Evolutionary conservation across 257 asterid species (phyloP).

Genomic region (Nicotiana undulata): DNA sequence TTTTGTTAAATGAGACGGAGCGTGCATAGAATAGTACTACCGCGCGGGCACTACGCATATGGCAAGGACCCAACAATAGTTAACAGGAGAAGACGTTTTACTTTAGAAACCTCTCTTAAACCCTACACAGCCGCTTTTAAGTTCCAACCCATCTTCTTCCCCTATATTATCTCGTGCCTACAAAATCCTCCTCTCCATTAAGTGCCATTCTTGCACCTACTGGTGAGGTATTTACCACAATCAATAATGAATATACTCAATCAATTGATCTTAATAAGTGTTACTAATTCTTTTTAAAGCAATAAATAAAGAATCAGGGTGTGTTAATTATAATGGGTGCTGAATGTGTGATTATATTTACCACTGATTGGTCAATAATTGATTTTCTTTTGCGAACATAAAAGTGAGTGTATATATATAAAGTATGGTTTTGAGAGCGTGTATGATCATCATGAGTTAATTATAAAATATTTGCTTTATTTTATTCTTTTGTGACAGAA

Average conservation of each 20-base stretch:
- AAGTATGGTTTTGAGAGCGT: neutral
- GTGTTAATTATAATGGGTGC: neutral
- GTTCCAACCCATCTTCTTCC: neutral
- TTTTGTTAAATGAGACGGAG: too few relatives aligned
- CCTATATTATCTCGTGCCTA: neutral
- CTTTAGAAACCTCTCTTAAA: neutral
- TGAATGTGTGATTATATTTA: too few relatives aligned
- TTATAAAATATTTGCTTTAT: neutral
- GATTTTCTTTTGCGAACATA: too few relatives aligned
- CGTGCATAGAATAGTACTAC: too few relatives aligned
- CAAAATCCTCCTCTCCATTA: neutral
- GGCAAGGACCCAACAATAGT: too few relatives aligned
- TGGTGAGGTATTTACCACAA: neutral
- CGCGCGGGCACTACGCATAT: too few relatives aligned
- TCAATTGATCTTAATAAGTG: neutral
- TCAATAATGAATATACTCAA: neutral
- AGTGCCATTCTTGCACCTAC: neutral
- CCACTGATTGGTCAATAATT: too few relatives aligned
- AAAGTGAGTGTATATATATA: too few relatives aligned
- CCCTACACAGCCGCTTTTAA: neutral
- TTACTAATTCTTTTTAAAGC: neutral
- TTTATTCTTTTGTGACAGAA: neutral
- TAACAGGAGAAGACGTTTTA: too few relatives aligned
- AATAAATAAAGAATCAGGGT: neutral
- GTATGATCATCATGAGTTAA: neutral